Evolutionary conservation across 257 asterid genomes (phyloP).

Genomic region (Ehretia macrophylla): DNA sequence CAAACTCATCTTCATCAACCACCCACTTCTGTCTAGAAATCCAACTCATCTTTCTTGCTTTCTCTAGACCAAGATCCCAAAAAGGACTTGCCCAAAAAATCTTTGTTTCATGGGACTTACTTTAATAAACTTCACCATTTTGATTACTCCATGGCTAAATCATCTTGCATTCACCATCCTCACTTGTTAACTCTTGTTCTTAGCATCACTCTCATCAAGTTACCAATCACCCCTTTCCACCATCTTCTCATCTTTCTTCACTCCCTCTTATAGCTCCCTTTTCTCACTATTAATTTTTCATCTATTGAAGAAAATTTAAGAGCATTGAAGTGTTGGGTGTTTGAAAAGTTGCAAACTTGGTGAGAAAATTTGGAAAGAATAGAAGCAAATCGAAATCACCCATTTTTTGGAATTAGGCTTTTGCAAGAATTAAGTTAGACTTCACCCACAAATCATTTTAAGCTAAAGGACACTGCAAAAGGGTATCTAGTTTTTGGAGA

Average conservation of each 20-base stretch:
- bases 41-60: not conserved
- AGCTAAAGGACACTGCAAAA: too few relatives aligned
- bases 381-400: too few relatives aligned
- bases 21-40: not conserved
- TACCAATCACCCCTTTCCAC: conserved; percentile 37
- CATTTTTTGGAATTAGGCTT: too few relatives aligned
- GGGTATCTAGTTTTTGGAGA: too few relatives aligned
- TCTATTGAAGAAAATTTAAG: not conserved
- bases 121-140: conserved; percentile 2
- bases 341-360: too few relatives aligned
- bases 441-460: too few relatives aligned
- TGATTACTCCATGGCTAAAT: conserved; percentile 27
- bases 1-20: not conserved
- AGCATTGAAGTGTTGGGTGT: not conserved
- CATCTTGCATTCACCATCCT: conserved; percentile 13
- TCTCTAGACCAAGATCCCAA: not conserved
- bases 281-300: not conserved
- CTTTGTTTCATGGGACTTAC: conserved; percentile 24
- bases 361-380: too few relatives aligned
- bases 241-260: conserved; percentile 54
- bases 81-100: not conserved
- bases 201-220: conserved; percentile 16
- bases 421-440: too few relatives aligned
- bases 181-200: conserved; percentile 6
- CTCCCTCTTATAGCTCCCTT: conserved; percentile 35